Evolutionary conservation across 2,329 filamentous ascomycete species (phyloP).

Genomic region (Pseudogymnoascus sp.): DNA sequence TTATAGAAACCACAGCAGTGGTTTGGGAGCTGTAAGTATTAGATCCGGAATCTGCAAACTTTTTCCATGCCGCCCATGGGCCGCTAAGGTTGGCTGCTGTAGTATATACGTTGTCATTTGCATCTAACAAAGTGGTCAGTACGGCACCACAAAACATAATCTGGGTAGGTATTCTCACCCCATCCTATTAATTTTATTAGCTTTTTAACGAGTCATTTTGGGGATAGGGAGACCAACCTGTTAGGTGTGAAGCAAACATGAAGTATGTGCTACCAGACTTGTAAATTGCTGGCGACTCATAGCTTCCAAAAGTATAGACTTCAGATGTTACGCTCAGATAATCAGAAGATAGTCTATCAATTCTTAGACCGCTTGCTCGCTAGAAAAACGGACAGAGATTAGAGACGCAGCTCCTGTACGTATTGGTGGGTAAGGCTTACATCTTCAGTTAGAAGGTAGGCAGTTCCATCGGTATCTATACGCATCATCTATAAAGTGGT

Average conservation of each 20-base stretch:
- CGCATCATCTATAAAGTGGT: background rate
- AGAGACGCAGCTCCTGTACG: constrained; percentile 34
- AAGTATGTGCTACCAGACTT: constrained; percentile 54
- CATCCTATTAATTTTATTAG: background rate
- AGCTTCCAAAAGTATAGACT: constrained; percentile 41
- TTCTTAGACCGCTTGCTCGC: constrained; percentile 50
- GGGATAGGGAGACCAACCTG: constrained; percentile 30
- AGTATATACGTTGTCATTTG: constrained; percentile 58
- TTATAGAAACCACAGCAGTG: constrained; percentile 45
- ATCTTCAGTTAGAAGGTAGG: constrained; percentile 55
- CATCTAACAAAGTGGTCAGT: constrained; percentile 28
- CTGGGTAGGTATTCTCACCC: background rate
- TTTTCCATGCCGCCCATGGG: constrained; percentile 53
- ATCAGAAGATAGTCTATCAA: constrained; percentile 47
- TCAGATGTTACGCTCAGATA: constrained; percentile 44
- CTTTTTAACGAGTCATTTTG: background rate
- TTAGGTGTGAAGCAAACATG: constrained; percentile 53
- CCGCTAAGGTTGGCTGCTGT: constrained; percentile 48
- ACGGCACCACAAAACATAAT: background rate
- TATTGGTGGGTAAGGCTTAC: constrained; percentile 33
- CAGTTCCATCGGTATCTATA: constrained; percentile 52
- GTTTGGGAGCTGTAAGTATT: constrained; percentile 54
- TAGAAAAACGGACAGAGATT: constrained; percentile 21
- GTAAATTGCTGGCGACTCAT: constrained; percentile 55
- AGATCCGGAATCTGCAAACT: constrained; percentile 48